phyloP scores from a whole-genome alignment of 768 basidiomycete genomes.

The Galerina marginata region DNA sequence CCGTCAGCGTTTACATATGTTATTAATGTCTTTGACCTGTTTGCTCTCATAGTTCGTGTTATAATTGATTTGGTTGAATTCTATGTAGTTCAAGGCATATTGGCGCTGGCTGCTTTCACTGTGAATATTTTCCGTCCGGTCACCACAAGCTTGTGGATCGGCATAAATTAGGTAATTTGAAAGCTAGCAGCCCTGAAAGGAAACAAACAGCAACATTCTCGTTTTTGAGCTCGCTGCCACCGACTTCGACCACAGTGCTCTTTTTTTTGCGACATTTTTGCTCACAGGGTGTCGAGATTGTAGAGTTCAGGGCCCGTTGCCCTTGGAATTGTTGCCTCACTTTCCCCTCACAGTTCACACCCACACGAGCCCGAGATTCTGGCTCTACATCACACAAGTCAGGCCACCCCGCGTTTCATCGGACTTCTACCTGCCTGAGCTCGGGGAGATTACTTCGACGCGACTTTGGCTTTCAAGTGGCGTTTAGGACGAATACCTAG shows the following conservation, averaged over 20 bases:
- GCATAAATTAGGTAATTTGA: conserved; percentile 16
- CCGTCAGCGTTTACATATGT: no score
- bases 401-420: conserved; percentile 28
- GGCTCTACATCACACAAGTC: conserved; percentile 20
- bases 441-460: conserved; percentile 14
- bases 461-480: conserved; percentile 12
- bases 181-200: conserved; percentile 5
- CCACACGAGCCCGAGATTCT: conserved; percentile 22
- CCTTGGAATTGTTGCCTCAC: conserved; percentile 5
- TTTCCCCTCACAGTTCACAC: conserved; percentile 13
- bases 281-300: background rate
- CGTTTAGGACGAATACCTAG: conserved; percentile 11
- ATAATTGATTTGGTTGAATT: no score
- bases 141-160: conserved; percentile 3
- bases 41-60: no score
- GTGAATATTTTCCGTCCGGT: background rate
- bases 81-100: background rate
- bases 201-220: conserved; percentile 9
- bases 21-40: no score
- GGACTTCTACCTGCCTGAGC: conserved; percentile 21
- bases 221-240: background rate
- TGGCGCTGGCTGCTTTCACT: background rate
- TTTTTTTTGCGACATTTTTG: background rate
- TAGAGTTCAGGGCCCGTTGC: conserved; percentile 2
- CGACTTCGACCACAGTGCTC: background rate